Base-by-base conservation (phyloP, 225 moss, liverwort and hornwort species). In the Straminergon stramineum region DNA sequence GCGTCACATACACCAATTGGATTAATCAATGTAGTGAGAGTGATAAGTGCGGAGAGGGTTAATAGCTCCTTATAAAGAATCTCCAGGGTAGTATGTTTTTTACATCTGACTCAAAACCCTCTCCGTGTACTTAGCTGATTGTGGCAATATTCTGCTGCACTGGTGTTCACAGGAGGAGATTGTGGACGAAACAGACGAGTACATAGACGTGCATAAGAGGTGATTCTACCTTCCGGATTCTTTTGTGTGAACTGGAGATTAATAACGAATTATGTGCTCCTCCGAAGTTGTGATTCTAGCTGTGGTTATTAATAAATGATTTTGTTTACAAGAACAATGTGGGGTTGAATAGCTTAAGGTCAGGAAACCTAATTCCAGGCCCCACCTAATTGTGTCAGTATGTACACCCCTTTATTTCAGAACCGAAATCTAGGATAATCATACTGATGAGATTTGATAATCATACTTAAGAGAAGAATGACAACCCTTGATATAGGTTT, bases 181-280 rank as follows among this genome's bases (percentile, higher is more conserved):
- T 84, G 94, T 95, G 90, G 94, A 95, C 86, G 94, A 95, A 85
- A 95, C 94, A 63, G 94, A 95, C 52, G 94, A 95, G 91, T 95
- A 95, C 90, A 95, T 93, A 87, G 94, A 95, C 81, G 94, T 95
- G 67, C 94, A 95, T 74, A 93, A 90, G 84, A 93, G 93, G 94
- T 92, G 80, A 93, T 87, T 57, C 41, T 27, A 41, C 56, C 63
- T 51, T 91, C 70, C 26, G 10, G 19, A 65, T 20, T 37, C 67
- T 15, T 55, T 43, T 70, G 37, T 81, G 39, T 79, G 51, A 60
- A 61, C 17, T 53, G 23, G 27, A 69, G 70, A 76, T 43, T 64
- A 74, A 57, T 58, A 73, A 63, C 69, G 10, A 58, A 43, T 31
- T 67, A 56, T 75, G 23, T 77, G 39, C 35, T 17, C 24, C 23